Conservation (phyloP, 1,139 yeast species). For the Tardiomyces blankii region DNA sequence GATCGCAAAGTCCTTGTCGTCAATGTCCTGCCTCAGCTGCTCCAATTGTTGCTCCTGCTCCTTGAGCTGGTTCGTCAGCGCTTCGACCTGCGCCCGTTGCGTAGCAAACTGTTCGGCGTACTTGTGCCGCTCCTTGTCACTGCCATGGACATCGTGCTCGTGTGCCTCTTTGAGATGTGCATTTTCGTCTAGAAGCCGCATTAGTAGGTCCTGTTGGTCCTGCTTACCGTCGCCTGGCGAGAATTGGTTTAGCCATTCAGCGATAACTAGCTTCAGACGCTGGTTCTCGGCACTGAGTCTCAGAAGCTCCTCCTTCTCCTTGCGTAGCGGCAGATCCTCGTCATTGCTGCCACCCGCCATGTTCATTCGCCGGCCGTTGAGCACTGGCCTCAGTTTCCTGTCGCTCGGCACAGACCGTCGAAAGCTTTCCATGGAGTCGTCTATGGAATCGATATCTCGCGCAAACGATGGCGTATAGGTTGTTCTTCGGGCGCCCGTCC, state of each 20-base stretch:
- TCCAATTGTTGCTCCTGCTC: background rate
- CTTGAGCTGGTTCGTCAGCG: background rate
- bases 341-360: background rate
- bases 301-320: background rate
- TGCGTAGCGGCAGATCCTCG: background rate
- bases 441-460: background rate
- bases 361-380: background rate
- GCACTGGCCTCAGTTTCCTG: background rate
- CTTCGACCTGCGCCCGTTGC: background rate
- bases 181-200: background rate
- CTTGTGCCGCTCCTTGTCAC: background rate
- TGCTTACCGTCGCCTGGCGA: background rate
- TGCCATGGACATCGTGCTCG: background rate
- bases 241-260: background rate
- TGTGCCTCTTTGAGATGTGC: background rate
- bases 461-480: background rate
- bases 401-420: background rate
- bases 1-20: background rate
- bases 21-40: background rate
- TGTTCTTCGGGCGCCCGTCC: background rate
- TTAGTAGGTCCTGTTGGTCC: background rate
- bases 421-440: background rate
- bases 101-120: background rate
- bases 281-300: background rate
- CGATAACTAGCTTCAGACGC: background rate